Evolutionary conservation across 768 basidiomycete species (phyloP).

Genomic region (Rhizopogon roseolus): DNA sequence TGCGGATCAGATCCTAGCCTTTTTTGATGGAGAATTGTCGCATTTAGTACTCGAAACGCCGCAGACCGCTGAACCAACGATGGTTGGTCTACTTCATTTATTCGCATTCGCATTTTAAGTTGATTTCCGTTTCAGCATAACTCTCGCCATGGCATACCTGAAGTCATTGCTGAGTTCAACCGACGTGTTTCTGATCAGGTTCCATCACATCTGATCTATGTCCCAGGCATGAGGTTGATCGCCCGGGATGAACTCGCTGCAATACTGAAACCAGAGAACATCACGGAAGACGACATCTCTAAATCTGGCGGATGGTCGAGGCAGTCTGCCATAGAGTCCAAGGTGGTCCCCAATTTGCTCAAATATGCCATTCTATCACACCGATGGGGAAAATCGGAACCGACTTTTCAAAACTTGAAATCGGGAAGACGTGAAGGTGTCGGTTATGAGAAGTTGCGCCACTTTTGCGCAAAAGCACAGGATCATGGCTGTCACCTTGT

Average conservation of each 20-base stretch:
- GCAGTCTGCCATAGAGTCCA: background rate
- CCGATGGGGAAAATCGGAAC: constrained; percentile 5
- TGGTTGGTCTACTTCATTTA: background rate
- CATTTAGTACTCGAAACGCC: no score
- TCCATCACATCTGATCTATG: constrained; percentile 1
- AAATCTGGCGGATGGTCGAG: background rate
- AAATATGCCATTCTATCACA: constrained; percentile 10
- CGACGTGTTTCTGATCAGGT: constrained; percentile 2
- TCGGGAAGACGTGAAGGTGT: background rate
- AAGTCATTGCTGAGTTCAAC: constrained; percentile 1
- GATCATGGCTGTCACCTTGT: no score
- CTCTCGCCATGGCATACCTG: background rate
- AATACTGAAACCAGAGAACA: constrained; percentile 1
- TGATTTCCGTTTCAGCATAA: background rate
- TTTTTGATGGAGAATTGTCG: background rate
- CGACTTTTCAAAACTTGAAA: background rate
- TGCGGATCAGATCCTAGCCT: background rate
- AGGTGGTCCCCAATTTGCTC: background rate
- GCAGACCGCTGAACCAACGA: background rate
- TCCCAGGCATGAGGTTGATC: background rate
- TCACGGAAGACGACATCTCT: constrained; percentile 1
- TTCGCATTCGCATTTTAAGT: background rate
- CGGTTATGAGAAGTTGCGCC: background rate
- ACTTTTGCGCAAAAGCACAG: background rate
- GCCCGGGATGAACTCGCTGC: background rate